phyloP scores from a whole-genome alignment of 345 rosid genomes.

The Camelina sativa region DNA sequence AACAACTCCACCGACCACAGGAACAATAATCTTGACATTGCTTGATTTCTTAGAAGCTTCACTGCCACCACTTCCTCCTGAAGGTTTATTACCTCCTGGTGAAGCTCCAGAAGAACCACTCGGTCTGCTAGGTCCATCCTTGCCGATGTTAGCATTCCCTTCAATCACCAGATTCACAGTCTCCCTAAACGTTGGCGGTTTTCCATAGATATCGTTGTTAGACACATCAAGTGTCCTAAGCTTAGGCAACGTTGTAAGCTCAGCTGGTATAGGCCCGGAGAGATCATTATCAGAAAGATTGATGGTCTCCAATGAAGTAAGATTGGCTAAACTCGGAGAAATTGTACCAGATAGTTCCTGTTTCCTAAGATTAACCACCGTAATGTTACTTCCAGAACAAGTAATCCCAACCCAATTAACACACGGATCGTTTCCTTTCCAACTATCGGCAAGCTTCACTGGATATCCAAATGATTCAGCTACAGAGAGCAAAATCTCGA shows the following conservation, averaged over 20 bases:
- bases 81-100: not conserved
- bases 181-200: conserved; percentile 51
- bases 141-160: conserved; percentile 63
- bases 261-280: conserved; percentile 62
- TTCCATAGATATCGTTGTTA: conserved; percentile 59
- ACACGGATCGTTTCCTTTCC: conserved; percentile 71
- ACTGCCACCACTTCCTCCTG: conserved; percentile 41
- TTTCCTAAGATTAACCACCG: conserved; percentile 49
- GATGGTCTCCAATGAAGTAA: conserved; percentile 55
- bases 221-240: conserved; percentile 68
- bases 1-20: conserved; percentile 58
- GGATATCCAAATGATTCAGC: conserved; percentile 47
- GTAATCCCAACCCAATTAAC: conserved; percentile 64
- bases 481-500: conserved; percentile 45
- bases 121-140: conserved; percentile 32
- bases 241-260: conserved; percentile 58
- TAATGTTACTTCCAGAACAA: conserved; percentile 56
- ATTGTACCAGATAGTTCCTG: conserved; percentile 68
- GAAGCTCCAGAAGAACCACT: conserved; percentile 27
- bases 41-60: conserved; percentile 43
- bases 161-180: conserved; percentile 45
- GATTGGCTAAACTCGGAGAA: conserved; percentile 54
- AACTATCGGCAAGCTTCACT: conserved; percentile 37
- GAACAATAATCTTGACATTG: conserved; percentile 55
- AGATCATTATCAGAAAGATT: conserved; percentile 59